A percentile compares a stretch with the other conserved stretches of the same genome.
Evolutionary conservation across 176 grass and related monocot genomes (phyloP).

Genomic region (Lolium rigidum): DNA sequence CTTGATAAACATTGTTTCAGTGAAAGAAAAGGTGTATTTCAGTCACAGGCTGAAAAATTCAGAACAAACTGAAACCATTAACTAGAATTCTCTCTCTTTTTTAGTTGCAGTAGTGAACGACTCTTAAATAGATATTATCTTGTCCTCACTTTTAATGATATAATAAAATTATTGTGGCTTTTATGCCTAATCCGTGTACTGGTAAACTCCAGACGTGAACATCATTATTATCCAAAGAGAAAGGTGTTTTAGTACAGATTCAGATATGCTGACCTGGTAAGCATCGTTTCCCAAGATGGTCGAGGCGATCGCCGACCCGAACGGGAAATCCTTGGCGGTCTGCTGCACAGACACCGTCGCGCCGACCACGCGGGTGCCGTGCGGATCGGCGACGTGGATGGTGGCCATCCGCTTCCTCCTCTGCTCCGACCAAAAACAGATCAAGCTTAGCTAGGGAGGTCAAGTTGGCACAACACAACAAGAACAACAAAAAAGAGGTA

Average conservation of each 20-base stretch:
- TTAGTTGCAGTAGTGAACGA: too few species aligned
- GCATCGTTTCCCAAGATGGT: constrained; percentile 81
- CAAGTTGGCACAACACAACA: not conserved
- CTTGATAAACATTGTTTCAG: constrained; percentile 64
- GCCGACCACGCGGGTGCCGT: constrained; percentile 61
- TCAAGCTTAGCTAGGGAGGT: not conserved
- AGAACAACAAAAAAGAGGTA: constrained; percentile 17
- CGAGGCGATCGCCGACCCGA: constrained; percentile 87
- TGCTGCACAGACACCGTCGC: constrained; percentile 78
- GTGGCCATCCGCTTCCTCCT: constrained; percentile 77
- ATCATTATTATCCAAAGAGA: too few species aligned
- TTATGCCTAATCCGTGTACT: too few species aligned
- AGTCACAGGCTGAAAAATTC: too few species aligned
- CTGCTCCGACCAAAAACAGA: constrained; percentile 44
- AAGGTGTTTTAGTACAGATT: too few species aligned
- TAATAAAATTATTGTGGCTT: too few species aligned
- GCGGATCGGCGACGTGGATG: constrained; percentile 75
- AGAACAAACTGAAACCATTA: too few species aligned
- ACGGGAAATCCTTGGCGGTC: constrained; percentile 80
- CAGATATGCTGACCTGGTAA: constrained; percentile 41
- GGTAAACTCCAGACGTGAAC: too few species aligned
- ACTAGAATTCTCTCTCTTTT: too few species aligned
- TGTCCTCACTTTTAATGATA: too few species aligned
- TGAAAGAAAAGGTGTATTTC: too few species aligned
- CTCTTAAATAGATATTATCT: too few species aligned